A percentile compares a stretch with the other conserved stretches of the same genome.
Conservation (phyloP, 176 grass and related monocot species). For the Oryza australiensis region DNA sequence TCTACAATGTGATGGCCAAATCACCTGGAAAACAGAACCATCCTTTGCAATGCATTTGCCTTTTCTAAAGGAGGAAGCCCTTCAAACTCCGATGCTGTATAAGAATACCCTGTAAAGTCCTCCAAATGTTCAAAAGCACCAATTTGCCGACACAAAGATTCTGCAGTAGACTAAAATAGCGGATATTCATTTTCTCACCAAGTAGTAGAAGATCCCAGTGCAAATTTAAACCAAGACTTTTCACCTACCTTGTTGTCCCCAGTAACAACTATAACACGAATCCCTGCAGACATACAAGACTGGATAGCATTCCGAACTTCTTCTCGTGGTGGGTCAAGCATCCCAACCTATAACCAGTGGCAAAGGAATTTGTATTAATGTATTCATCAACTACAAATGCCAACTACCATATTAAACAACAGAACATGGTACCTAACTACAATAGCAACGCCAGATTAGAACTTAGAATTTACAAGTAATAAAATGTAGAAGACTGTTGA, state of each 20-base stretch:
- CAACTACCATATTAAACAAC: slow-evolving; percentile 26
- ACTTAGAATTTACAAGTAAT: neutral
- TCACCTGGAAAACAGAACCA: slow-evolving; percentile 92
- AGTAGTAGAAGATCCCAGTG: slow-evolving; percentile 9
- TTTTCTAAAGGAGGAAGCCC: slow-evolving; percentile 74
- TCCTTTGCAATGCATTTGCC: slow-evolving; percentile 80
- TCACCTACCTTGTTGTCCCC: slow-evolving; percentile 93
- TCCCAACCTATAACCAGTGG: slow-evolving; percentile 71
- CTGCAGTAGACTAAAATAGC: slow-evolving; percentile 80
- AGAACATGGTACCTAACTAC: slow-evolving; percentile 22
- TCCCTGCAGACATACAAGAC: slow-evolving; percentile 93
- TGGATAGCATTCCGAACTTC: slow-evolving; percentile 89
- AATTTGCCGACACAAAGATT: slow-evolving; percentile 89
- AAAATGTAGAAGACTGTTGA: neutral
- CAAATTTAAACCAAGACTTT: slow-evolving; percentile 16
- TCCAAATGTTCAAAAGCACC: slow-evolving; percentile 89
- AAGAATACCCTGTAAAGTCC: slow-evolving; percentile 82
- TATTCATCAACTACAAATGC: slow-evolving; percentile 32
- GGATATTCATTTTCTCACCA: slow-evolving; percentile 44
- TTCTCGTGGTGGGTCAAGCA: slow-evolving; percentile 97
- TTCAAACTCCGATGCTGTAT: slow-evolving; percentile 98
- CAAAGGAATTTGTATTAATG: slow-evolving; percentile 29
- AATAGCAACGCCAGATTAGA: neutral
- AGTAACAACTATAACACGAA: slow-evolving; percentile 98
- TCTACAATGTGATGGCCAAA: slow-evolving; percentile 31